phyloP scores from a whole-genome alignment of 768 basidiomycete genomes.

The Collybiopsis luxurians region DNA sequence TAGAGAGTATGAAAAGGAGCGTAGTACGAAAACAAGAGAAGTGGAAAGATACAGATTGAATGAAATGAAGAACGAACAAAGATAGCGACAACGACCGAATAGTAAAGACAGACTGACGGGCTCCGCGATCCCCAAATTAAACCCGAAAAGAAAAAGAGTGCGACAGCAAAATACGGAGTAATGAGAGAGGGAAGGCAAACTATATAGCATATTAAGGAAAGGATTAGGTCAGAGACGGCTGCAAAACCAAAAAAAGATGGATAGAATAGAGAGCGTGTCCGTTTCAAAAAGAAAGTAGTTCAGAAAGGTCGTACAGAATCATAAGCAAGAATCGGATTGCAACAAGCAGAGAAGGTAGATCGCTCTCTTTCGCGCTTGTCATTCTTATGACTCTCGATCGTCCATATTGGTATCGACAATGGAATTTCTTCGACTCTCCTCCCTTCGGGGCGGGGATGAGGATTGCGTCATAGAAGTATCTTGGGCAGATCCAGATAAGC shows the following conservation, averaged over 20 bases:
- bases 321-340: background rate
- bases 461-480: background rate
- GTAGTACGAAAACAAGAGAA: background rate
- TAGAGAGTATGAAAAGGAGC: background rate
- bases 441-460: background rate
- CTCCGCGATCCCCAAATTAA: constrained; percentile 8
- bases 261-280: background rate
- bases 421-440: constrained; percentile 6
- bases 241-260: background rate
- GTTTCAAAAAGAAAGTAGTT: background rate
- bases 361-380: background rate
- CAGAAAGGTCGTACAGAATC: background rate
- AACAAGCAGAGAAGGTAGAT: background rate
- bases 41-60: background rate
- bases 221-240: background rate
- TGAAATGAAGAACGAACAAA: background rate
- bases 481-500: constrained; percentile 2
- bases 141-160: background rate
- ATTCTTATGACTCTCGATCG: constrained; percentile 5
- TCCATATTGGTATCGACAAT: background rate
- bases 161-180: background rate
- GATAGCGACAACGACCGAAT: background rate
- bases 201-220: too few species aligned
- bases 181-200: background rate
- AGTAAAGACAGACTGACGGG: constrained; percentile 6